Base-by-base conservation (phyloP, 257 asterid genomes). In the Solanum pennellii region DNA sequence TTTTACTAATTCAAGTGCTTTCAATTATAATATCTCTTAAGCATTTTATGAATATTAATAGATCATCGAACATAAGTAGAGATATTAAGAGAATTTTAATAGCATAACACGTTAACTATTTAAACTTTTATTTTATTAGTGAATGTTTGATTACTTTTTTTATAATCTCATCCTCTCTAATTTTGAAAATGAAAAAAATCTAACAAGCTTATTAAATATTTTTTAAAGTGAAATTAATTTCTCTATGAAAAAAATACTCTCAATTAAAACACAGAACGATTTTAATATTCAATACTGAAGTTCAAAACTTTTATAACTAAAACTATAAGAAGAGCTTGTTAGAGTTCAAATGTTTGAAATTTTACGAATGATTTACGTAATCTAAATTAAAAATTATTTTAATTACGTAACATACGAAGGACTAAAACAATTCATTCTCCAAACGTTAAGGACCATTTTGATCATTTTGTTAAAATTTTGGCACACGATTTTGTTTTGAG, bases 331-430 rank as follows among this genome's bases (percentile, higher is more conserved):
- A 20, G 0, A 56, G 8, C 0, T 0, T 18, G 11, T 52, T 52
- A 52, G 11, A 0, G n/a, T 52, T 3, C 2, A 0, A 4, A 18
- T 56, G 0, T 56, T 56, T 56, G 0, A 56, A 20, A 56, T 7
- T 56, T 56, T 12, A 56, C 2, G 0, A 56, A 56, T 0, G 0
- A 56, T 56, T 56, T 4, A 18, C 1, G 0, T 0, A 56, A 0
- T 56, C 1, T 56, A 11, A 56, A 56, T 11, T 62, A 60, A 60
- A 1, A 1, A 60, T 2, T 21, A 21, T 60, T 59, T 59, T 3
- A 20, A 59, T 59, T 21, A 21, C 13, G 68, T 59, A 27, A 9
- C 9, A 59, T 59, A 10, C 4, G 2, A n/a, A 0, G 72, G 72
- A n/a, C 72, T 65, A 65, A 65, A 65, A 65, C 12, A 65, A 15